phyloP scores from a whole-genome alignment of 257 asterid species.

The Galeopsis tetrahit region DNA sequence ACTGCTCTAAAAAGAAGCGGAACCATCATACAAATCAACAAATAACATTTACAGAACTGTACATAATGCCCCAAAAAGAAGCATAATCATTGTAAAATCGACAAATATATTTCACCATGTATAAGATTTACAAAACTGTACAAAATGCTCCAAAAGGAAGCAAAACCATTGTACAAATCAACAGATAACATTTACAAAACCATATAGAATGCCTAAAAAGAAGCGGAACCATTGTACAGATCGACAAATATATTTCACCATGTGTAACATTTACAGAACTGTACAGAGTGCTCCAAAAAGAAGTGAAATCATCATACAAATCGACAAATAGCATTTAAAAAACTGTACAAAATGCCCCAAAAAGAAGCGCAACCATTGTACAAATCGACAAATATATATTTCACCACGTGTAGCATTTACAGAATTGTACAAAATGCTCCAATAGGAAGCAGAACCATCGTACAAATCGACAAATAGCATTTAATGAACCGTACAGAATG shows the following conservation, averaged over 20 bases:
- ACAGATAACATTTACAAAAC: no score
- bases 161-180: no score
- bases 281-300: no score
- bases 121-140: no score
- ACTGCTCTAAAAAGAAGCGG: background rate
- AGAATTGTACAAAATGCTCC: background rate
- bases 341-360: background rate
- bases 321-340: no score
- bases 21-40: background rate
- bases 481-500: background rate
- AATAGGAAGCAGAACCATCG: background rate
- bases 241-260: background rate
- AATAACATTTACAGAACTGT: background rate
- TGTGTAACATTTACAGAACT: no score
- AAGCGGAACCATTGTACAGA: background rate
- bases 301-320: no score
- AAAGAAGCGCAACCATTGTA: background rate
- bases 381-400: background rate
- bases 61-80: background rate
- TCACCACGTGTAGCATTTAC: background rate
- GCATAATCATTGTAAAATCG: background rate
- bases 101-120: no score
- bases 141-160: no score
- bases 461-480: background rate
- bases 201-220: background rate